These are phyloP conservation scores for Boletus bicolor DNA, from an alignment of 768 basidiomycete species.

Conservation along the genomic window DNA sequence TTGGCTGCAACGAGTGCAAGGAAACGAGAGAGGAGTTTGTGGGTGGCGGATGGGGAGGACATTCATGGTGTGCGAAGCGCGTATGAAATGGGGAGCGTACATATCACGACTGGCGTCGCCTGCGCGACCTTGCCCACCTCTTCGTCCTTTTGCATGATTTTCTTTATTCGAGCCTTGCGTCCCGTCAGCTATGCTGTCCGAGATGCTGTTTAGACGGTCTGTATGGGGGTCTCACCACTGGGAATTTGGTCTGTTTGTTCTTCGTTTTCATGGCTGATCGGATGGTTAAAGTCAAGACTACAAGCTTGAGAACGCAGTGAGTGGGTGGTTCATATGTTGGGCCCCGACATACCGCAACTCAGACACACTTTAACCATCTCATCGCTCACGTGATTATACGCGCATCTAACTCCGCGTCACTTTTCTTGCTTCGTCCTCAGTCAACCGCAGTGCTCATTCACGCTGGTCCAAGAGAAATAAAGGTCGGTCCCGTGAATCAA, in stretches of 20 bases:
- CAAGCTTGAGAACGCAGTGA: not conserved
- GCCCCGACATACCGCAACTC: constrained; percentile 8
- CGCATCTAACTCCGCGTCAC: not conserved
- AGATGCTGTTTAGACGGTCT: not conserved
- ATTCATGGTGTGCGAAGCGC: constrained; percentile 15
- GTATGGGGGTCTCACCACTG: constrained; percentile 58
- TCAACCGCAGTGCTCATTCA: not conserved
- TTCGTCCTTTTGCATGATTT: constrained; percentile 99
- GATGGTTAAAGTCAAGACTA: not conserved
- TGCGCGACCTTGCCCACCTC: constrained; percentile 98
- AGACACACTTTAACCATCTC: constrained; percentile 11
- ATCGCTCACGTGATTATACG: constrained; percentile 25
- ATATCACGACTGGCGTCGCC: constrained; percentile 94
- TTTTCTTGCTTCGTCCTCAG: no score
- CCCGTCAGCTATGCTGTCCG: constrained; percentile 7
- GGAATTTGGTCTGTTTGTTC: constrained; percentile 89
- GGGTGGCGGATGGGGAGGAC: not conserved
- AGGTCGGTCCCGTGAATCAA: not conserved
- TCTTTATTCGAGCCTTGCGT: constrained; percentile 90
- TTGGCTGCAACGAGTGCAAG: constrained; percentile 60
- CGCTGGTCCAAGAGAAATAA: not conserved
- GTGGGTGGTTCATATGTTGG: constrained; percentile 1
- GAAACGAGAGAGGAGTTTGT: not conserved
- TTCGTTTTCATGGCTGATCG: constrained; percentile 70
- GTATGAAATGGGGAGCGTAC: constrained; percentile 48